Base-by-base conservation (phyloP, 1,139 yeast species). In the Magnusiomyces magnusii region DNA sequence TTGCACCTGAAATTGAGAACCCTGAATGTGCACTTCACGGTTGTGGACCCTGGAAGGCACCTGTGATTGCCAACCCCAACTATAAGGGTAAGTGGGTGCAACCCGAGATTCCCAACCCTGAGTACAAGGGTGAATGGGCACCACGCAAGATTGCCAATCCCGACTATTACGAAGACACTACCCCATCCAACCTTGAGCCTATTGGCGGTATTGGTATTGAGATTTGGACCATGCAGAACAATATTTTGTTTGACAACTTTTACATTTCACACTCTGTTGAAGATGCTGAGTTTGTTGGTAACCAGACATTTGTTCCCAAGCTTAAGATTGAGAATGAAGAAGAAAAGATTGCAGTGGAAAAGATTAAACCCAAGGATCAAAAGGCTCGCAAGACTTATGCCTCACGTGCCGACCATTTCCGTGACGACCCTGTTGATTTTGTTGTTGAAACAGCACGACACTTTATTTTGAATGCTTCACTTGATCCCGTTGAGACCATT, bases 201-300 rank as follows among this genome's bases (percentile, higher is more conserved):
- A 82, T 91, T 66, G 93, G 91, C 31, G 96, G 87, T 9, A 68
- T 92, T 58, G 96, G 96, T 2, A 87, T 92, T 69, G 98, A 92
- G 71, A 77, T 91, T 64, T 91, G 97, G 96, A 83, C 95, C 59
- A 86, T 91, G 85, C 87, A 88, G 65, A 78, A 79, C 53, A 81
- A 86, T 57, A 81, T 89, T 56, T 67, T 88, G 68, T 89, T 92
- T 69, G 90, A 89, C 72, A 89, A 91, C 73, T 83, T 91, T 59
- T 91, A 90, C 71, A 71, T 92, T 63, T 97, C 97, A 17, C 93
- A 88, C 68, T 84, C 89, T 2, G 74, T 90, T 21, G 77, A 74
- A 31, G 97, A 91, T 69, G 97, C 97, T 9, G 97, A 91, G 74
- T 63, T 68, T 17, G 78, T 91, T 65, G 97, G 97, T 27, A 91